Percentiles rank a stretch among this genome's conserved stretches.
Evolutionary conservation across 139 green algal species (phyloP).

Genomic region (Chlamydomonas asymmetrica): DNA sequence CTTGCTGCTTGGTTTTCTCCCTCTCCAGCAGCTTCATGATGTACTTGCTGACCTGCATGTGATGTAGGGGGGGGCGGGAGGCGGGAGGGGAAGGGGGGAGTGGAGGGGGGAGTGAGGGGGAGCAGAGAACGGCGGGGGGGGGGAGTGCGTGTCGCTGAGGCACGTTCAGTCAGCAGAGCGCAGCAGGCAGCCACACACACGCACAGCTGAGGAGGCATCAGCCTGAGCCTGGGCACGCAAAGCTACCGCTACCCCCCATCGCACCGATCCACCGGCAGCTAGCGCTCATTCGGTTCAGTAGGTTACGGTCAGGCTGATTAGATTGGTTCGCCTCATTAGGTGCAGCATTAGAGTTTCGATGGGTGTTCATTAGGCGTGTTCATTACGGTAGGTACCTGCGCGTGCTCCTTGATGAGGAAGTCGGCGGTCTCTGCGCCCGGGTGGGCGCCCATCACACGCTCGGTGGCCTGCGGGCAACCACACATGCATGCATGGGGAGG

Average conservation of each 20-base stretch:
- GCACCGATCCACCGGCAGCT: background rate
- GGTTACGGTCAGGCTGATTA: background rate
- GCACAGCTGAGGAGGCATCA: background rate
- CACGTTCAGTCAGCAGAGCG: background rate
- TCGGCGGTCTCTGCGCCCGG: slow-evolving; percentile 1
- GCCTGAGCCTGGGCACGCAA: background rate
- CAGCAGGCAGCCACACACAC: background rate
- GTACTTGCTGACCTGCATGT: slow-evolving; percentile 25
- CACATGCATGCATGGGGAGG: no score
- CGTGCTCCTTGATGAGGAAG: slow-evolving; percentile 18
- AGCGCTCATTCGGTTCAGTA: background rate
- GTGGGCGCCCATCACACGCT: slow-evolving; percentile 7
- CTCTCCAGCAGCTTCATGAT: slow-evolving; percentile 29
- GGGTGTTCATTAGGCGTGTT: background rate
- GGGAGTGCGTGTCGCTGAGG: no score
- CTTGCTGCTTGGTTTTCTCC: no score
- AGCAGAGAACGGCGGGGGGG: no score
- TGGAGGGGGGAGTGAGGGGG: no score
- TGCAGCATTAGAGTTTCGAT: background rate
- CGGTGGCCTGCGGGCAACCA: no score
- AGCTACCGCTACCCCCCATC: background rate
- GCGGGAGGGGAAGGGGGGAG: background rate
- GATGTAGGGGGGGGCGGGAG: no score
- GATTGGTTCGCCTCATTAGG: no score
- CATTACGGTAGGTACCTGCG: background rate